Evolutionary conservation across 2,329 filamentous ascomycete genomes (phyloP).

Genomic region (Alternaria conjuncta): DNA sequence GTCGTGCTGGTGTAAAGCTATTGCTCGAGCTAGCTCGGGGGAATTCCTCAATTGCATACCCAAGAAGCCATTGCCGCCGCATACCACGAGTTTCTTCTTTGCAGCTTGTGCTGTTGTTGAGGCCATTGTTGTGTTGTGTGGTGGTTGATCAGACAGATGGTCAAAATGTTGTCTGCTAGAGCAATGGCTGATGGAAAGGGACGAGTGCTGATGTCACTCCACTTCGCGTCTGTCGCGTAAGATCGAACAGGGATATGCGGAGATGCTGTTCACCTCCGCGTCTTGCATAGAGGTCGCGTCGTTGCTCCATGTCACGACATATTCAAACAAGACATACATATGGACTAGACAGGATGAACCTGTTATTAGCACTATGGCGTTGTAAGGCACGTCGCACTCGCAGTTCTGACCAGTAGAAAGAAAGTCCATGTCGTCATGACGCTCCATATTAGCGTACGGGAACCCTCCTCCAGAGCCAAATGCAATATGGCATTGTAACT

Average conservation of each 20-base stretch:
- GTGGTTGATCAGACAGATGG: background rate
- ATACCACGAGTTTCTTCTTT: slow-evolving; percentile 84
- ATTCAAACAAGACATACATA: background rate
- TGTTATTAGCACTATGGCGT: background rate
- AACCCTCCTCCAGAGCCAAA: background rate
- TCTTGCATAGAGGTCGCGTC: background rate
- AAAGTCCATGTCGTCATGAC: slow-evolving; percentile 1
- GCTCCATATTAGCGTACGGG: background rate
- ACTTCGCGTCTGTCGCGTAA: slow-evolving; percentile 23
- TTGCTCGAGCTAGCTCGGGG: background rate
- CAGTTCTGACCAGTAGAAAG: background rate
- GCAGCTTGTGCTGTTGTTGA: slow-evolving; percentile 62
- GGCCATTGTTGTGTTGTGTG: slow-evolving; percentile 51
- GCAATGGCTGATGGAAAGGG: slow-evolving; percentile 8
- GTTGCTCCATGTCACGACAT: background rate
- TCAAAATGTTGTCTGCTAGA: background rate
- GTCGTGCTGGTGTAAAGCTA: background rate
- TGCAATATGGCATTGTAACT: background rate
- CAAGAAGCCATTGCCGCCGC: slow-evolving; percentile 91
- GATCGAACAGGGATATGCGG: slow-evolving; percentile 34
- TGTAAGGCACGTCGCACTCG: background rate
- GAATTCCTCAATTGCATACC: slow-evolving; percentile 55
- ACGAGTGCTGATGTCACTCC: slow-evolving; percentile 46
- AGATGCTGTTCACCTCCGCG: slow-evolving; percentile 12
- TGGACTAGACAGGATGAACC: background rate